Percentiles rank a stretch among this genome's conserved stretches.
phyloP scores from a whole-genome alignment of 163 green algal species.

The Volvox carteri region DNA sequence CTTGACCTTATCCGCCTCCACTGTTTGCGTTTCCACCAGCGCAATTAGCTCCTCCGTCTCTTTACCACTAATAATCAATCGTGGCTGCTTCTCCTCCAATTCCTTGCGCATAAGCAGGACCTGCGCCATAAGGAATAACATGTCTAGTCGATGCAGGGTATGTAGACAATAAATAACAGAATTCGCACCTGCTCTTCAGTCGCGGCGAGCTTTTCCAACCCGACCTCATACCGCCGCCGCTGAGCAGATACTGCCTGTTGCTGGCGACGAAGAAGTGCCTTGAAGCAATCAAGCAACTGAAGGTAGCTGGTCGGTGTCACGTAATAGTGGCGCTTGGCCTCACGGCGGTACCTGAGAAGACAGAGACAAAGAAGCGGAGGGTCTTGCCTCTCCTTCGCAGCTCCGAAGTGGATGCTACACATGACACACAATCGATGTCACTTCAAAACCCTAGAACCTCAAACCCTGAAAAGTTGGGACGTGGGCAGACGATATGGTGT shows the following conservation, averaged over 20 bases:
- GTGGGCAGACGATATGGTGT: too few species aligned
- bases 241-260: constrained; percentile 68
- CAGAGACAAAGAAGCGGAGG: background rate
- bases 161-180: background rate
- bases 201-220: constrained; percentile 76
- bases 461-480: too few species aligned
- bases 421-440: too few species aligned
- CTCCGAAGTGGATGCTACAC: too few species aligned
- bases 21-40: constrained; percentile 74
- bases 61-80: constrained; percentile 68
- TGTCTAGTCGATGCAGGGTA: background rate
- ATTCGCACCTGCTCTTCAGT: constrained; percentile 72
- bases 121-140: background rate
- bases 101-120: constrained; percentile 74
- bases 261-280: constrained; percentile 57
- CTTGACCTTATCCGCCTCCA: constrained; percentile 80
- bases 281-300: constrained; percentile 76
- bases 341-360: constrained; percentile 58
- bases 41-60: constrained; percentile 70
- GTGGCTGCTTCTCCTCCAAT: constrained; percentile 75
- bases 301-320: constrained; percentile 84
- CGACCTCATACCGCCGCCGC: constrained; percentile 70
- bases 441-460: too few species aligned
- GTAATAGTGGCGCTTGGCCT: constrained; percentile 78
- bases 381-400: too few species aligned